Percentiles rank a stretch among this genome's conserved stretches.
Conservation (phyloP, 2,329 filamentous ascomycete genomes). For the Neopestalotiopsis rosae region DNA sequence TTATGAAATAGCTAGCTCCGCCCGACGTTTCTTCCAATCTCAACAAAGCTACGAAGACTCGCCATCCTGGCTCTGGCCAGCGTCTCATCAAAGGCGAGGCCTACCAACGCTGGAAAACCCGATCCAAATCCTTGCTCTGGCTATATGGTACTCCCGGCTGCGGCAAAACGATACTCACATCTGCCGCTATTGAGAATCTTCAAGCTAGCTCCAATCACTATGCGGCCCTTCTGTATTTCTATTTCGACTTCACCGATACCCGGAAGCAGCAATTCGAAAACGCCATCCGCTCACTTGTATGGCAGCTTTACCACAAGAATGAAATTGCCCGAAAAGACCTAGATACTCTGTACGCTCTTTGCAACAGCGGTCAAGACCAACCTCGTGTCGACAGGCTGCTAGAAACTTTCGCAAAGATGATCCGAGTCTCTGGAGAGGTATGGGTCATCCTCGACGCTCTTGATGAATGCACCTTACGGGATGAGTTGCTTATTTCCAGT, state of each 20-base stretch:
- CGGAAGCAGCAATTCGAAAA: slow-evolving; percentile 39
- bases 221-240: slow-evolving; percentile 35
- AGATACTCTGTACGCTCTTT: no score
- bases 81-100: no score
- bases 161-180: slow-evolving; percentile 47
- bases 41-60: no score
- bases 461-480: no score
- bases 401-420: no score
- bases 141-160: slow-evolving; percentile 46
- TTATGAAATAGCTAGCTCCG: no score
- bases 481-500: no score
- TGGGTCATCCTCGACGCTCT: no score
- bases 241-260: slow-evolving; percentile 44
- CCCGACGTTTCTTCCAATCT: slow-evolving; percentile 42
- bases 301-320: slow-evolving; percentile 36
- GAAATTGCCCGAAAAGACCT: slow-evolving; percentile 25
- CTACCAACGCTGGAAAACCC: slow-evolving; percentile 38
- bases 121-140: slow-evolving; percentile 38
- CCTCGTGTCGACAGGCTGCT: no score
- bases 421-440: no score
- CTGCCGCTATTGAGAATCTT: slow-evolving; percentile 38
- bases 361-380: no score
- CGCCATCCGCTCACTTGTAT: slow-evolving; percentile 42
- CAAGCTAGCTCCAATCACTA: background rate
- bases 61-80: no score